Conservation (phyloP, 2,329 filamentous ascomycete genomes). For the Beauveria sp. region DNA sequence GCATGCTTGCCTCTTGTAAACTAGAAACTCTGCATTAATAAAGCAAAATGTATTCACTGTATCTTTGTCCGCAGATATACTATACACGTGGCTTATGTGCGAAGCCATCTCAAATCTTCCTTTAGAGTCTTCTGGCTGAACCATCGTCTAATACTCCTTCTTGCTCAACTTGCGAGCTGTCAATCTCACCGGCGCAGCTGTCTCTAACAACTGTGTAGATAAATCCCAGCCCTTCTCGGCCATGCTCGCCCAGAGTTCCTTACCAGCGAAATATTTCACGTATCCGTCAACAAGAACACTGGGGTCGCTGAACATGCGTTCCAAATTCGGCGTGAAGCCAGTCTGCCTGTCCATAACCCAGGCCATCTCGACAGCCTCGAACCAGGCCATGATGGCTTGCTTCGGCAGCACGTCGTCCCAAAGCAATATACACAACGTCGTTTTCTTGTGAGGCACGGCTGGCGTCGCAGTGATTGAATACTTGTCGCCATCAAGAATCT, state of each 20-base stretch:
- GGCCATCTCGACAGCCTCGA: slow-evolving; percentile 29
- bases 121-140: not conserved
- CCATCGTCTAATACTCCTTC: slow-evolving; percentile 16
- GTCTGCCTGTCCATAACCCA: slow-evolving; percentile 22
- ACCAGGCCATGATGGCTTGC: slow-evolving; percentile 30
- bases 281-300: not conserved
- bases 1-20: not conserved
- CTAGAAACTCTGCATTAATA: not conserved
- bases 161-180: slow-evolving; percentile 15
- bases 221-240: slow-evolving; percentile 27
- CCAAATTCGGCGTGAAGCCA: not conserved
- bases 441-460: slow-evolving; percentile 11
- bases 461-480: slow-evolving; percentile 9
- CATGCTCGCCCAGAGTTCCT: slow-evolving; percentile 22
- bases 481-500: slow-evolving; percentile 20
- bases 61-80: not conserved
- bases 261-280: not conserved
- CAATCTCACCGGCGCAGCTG: slow-evolving; percentile 27
- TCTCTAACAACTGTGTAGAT: slow-evolving; percentile 29
- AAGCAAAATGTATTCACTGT: slow-evolving; percentile 4
- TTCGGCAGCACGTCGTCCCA: slow-evolving; percentile 22
- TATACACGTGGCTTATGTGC: not conserved
- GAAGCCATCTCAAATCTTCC: not conserved
- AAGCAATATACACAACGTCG: slow-evolving; percentile 28
- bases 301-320: not conserved